phyloP scores from a whole-genome alignment of 148 eudicot genomes.

The Gaultheria prostrata region DNA sequence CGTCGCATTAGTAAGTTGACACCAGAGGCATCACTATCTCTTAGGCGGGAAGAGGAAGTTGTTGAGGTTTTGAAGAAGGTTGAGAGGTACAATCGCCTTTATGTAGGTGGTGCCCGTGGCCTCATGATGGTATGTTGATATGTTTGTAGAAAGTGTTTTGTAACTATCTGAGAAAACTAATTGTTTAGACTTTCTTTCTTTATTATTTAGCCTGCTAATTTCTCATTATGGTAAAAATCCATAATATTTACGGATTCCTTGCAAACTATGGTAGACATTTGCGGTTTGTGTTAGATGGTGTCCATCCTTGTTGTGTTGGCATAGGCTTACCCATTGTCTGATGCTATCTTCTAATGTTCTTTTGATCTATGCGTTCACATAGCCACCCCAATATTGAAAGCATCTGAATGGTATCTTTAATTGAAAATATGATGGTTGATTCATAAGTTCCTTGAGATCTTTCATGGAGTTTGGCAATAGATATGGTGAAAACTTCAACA shows the following conservation, averaged over 20 bases:
- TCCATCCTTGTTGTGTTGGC: background rate
- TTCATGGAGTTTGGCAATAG: background rate
- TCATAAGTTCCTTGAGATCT: background rate
- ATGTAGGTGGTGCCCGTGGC: constrained; percentile 47
- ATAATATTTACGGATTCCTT: background rate
- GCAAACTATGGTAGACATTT: background rate
- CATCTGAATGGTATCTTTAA: background rate
- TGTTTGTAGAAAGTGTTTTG: background rate
- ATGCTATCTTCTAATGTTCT: background rate
- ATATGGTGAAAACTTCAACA: background rate
- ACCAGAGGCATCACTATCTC: constrained; percentile 29
- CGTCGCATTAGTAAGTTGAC: constrained; percentile 37
- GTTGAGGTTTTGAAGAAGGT: constrained; percentile 37
- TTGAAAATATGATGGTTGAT: background rate
- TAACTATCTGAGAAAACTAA: background rate
- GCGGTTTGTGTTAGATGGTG: background rate
- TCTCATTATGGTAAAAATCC: background rate
- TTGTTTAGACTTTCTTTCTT: background rate
- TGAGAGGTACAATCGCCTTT: constrained; percentile 49
- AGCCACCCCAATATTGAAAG: background rate
- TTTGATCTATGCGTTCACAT: background rate
- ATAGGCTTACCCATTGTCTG: background rate
- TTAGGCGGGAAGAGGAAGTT: constrained; percentile 30
- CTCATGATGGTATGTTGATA: constrained; percentile 34
- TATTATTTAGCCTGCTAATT: background rate